phyloP scores from a whole-genome alignment of 495 filamentous ascomycete species.

The Terfezia boudieri region DNA sequence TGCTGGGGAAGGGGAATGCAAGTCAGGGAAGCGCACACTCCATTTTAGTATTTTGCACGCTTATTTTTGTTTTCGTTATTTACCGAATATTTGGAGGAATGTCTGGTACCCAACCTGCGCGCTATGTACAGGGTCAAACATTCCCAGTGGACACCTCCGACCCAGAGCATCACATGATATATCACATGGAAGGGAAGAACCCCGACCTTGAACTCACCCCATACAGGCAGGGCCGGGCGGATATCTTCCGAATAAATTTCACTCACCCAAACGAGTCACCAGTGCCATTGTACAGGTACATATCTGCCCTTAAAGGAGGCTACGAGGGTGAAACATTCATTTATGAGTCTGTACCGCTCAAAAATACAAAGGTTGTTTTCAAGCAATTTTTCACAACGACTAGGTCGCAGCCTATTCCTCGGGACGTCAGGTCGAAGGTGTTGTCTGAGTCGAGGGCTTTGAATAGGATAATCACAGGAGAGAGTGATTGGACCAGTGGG shows the following conservation, averaged over 20 bases:
- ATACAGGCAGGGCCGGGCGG: background rate
- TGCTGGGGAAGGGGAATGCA: background rate
- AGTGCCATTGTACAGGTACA: background rate
- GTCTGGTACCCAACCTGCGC: background rate
- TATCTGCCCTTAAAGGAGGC: background rate
- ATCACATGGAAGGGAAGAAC: background rate
- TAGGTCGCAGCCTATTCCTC: background rate
- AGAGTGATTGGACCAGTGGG: background rate
- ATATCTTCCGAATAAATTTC: background rate
- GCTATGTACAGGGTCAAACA: background rate
- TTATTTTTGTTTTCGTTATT: background rate
- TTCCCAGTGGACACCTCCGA: background rate
- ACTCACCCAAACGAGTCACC: background rate
- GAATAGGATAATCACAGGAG: background rate
- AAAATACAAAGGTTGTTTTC: background rate
- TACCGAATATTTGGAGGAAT: background rate
- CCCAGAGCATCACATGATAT: background rate
- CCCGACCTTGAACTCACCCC: background rate
- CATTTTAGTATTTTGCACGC: background rate
- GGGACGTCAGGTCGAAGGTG: background rate
- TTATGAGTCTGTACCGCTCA: background rate
- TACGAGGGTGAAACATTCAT: background rate
- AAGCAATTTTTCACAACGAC: background rate
- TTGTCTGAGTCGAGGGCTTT: background rate
- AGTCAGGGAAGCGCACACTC: background rate